Percentiles rank a stretch among this genome's conserved stretches.
Conservation (phyloP, 768 basidiomycete genomes). For the Coprinopsis marcescibilis region DNA sequence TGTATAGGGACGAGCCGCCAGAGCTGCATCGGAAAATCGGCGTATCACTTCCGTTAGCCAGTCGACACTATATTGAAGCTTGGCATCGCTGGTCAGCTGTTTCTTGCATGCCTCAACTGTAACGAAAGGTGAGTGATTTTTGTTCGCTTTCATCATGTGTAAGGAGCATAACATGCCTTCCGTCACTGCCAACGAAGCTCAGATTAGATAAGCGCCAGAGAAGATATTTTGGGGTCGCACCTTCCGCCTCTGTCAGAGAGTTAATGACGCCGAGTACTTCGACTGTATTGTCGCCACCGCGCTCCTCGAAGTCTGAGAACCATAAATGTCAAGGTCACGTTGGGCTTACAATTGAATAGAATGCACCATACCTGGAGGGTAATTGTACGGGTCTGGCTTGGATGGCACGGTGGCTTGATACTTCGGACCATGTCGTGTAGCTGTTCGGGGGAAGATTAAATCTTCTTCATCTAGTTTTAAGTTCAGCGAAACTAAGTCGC, state of each 20-base stretch:
- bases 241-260: slow-evolving; percentile 59
- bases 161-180: slow-evolving; percentile 41
- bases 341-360: background rate
- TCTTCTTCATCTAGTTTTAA: slow-evolving; percentile 79
- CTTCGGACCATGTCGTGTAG: slow-evolving; percentile 84
- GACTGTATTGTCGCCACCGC: slow-evolving; percentile 65
- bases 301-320: slow-evolving; percentile 51
- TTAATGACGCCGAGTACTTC: slow-evolving; percentile 66
- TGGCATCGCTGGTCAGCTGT: slow-evolving; percentile 45
- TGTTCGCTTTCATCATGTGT: slow-evolving; percentile 1
- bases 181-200: slow-evolving; percentile 32
- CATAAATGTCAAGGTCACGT: slow-evolving; percentile 9
- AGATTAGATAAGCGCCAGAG: slow-evolving; percentile 19
- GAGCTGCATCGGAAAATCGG: slow-evolving; percentile 64
- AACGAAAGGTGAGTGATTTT: slow-evolving; percentile 8
- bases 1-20: slow-evolving; percentile 49
- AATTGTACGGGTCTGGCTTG: slow-evolving; percentile 34
- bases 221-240: slow-evolving; percentile 35
- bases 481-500: slow-evolving; percentile 23
- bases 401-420: slow-evolving; percentile 66
- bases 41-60: slow-evolving; percentile 75
- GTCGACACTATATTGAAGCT: slow-evolving; percentile 61
- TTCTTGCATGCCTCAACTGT: slow-evolving; percentile 66
- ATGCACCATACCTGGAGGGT: slow-evolving; percentile 34
- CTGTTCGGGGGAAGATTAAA: slow-evolving; percentile 90